Base-by-base conservation (phyloP, 2,329 filamentous ascomycete genomes). In the Colletotrichum tamarilloi region DNA sequence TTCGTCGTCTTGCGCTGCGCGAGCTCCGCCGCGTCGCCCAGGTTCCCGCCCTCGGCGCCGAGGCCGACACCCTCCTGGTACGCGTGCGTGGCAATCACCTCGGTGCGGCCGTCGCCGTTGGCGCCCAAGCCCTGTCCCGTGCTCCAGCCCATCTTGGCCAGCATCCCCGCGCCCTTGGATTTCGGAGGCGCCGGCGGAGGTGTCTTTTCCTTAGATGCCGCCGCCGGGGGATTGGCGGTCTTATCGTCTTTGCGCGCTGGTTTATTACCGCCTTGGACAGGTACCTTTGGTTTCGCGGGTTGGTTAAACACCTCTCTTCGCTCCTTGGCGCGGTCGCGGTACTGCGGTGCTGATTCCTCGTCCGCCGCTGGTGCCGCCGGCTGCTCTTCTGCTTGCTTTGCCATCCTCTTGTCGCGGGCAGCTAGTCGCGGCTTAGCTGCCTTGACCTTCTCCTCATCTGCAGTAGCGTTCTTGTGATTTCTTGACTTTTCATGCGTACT, bases 81-180 rank as follows among this genome's bases (percentile, higher is more conserved):
- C 9, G 91, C 87, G 65, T 89, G 87, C 14, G 91, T 91, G 35
- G 88, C 87, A 67, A 94, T 89, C 4, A 90, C 90, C 63, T 92
- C 88, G 0, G 89, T 92, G 56, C 89, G 86, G 0, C 92, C 92
- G 6, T 87, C 87, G 6, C 90, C 90, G 58, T 88, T 87, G 0
- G 88, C 90, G 2, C 92, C 92, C 4, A 94, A 84, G 0, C 92
- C 92, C 69, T 88, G 86, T 9, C 92, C 92, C 1, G 87, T 85
- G 26, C 84, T 90, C 92, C 92, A 94, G 30, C 92, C 92, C 90
- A 93, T 93, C 84, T 94, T 94, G 52, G 91, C 90, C 52, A 94
- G 84, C 78, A 94, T 86, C 3, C 90, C 89, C 0, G 91, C 91
- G 14, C 92, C 92, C 80, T 92, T 93, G 46, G 90, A 91, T 72